Evolutionary conservation across 768 basidiomycete species (phyloP), one percentile per base, ranked within the genome.

Genomic region (Suillus tomentosus): DNA sequence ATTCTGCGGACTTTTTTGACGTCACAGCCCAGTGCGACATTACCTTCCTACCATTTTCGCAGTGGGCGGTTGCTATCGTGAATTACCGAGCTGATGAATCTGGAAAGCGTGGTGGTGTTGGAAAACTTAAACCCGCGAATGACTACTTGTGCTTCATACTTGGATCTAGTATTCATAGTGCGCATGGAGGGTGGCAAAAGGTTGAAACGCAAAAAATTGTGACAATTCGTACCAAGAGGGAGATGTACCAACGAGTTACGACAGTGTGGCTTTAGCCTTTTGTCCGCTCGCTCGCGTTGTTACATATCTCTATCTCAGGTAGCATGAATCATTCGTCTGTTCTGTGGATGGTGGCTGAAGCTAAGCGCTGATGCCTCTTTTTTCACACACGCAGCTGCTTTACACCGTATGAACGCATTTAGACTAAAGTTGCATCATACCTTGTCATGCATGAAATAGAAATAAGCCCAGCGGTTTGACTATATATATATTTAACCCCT

Each of bases 1-100:
- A 70, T 54, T 61, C 53, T 60, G 60, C 63, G 48, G 70, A 62
- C 50, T 71, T 71, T 45, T 53, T 63, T 36, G 39, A 72, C 40
- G 37, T 70, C n/a, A 56, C 63, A 36, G 66, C 61, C 15, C 3
- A 51, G 31, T 71, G 69, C 19, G 66, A 71, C 13, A 66, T 65
- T 10, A 61, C 66, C 48, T 72, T 68, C 27, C 34, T 72, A 11
- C 71, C 53, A 42, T 68, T 66, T 59, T 72, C 71, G 2, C 71
- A 36, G 36, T 71, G 71, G 70, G 71, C 71, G 7, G 62, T 72
- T 15, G 71, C 69, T 2, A 64, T 71, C 47, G 68, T 72, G 45
- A 72, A 70, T 48, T 72, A 71, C 60, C 62, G 64, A 61, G 68
- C 69, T 2, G 71, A 71, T 31, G 69, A 67, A 1, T 62, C 54